Conservation (phyloP, 441 rosid genomes). For the Pelargonium citronellum region DNA sequence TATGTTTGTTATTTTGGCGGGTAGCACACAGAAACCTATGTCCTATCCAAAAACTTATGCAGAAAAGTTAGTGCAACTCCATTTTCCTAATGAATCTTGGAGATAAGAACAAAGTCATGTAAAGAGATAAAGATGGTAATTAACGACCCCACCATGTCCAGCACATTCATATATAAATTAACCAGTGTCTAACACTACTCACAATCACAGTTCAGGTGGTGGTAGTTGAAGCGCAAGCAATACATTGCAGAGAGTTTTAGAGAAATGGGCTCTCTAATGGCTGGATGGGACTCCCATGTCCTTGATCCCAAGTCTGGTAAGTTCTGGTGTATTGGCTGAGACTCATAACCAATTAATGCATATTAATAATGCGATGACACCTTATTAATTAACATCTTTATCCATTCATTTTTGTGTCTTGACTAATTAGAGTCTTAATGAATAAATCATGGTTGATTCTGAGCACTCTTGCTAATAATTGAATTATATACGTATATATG, state of each 20-base stretch:
- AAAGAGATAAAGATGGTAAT: background rate
- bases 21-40: background rate
- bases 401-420: too few species aligned
- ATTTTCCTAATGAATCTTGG: background rate
- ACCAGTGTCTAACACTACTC: background rate
- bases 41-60: background rate
- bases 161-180: background rate
- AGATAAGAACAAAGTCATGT: constrained; percentile 1
- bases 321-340: background rate
- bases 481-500: background rate
- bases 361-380: too few species aligned
- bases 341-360: too few species aligned
- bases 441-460: too few species aligned
- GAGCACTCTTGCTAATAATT: too few species aligned
- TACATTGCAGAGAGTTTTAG: background rate
- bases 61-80: background rate
- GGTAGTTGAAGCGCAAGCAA: background rate
- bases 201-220: too few species aligned
- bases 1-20: too few species aligned
- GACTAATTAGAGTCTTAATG: too few species aligned
- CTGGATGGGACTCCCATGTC: constrained; percentile 42
- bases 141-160: background rate
- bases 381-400: too few species aligned
- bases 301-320: constrained; percentile 49
- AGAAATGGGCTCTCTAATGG: constrained; percentile 16